These are phyloP conservation scores for Podospora pseudoanserina DNA, from an alignment of 495 filamentous ascomycete genomes.

Conservation along the genomic window DNA sequence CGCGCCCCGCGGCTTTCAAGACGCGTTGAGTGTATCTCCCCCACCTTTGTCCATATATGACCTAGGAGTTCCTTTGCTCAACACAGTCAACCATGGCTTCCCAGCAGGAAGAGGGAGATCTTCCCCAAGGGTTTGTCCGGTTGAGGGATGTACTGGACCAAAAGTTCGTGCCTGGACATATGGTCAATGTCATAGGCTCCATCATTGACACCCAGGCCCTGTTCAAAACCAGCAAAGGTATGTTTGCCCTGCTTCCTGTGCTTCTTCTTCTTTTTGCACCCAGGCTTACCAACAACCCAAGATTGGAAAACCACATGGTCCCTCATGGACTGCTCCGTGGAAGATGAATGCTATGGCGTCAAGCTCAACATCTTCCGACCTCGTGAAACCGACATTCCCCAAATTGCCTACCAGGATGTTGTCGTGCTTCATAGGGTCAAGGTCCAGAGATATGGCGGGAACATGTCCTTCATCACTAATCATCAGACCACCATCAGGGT, in stretches of 20 bases:
- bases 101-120: slow-evolving; percentile 5
- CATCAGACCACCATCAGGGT: slow-evolving; percentile 35
- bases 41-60: too few relatives aligned
- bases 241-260: slow-evolving; percentile 8
- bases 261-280: background rate
- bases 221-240: slow-evolving; percentile 39
- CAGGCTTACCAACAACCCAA: slow-evolving; percentile 11
- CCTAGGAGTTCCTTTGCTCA: background rate
- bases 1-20: background rate
- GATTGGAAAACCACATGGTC: slow-evolving; percentile 42
- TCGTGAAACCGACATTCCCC: slow-evolving; percentile 35
- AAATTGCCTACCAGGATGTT: slow-evolving; percentile 38
- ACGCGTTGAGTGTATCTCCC: background rate
- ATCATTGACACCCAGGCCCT: slow-evolving; percentile 48
- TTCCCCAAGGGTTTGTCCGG: slow-evolving; percentile 32
- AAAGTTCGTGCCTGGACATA: slow-evolving; percentile 17
- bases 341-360: slow-evolving; percentile 29
- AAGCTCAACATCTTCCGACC: slow-evolving; percentile 44
- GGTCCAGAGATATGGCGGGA: slow-evolving; percentile 27
- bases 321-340: slow-evolving; percentile 40
- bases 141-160: slow-evolving; percentile 35
- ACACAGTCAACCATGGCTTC: background rate
- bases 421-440: slow-evolving; percentile 41
- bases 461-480: slow-evolving; percentile 40
- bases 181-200: slow-evolving; percentile 50